These are phyloP conservation scores for Lineolata rhizophorae DNA, from an alignment of 495 filamentous ascomycete species.

Conservation along the genomic window DNA sequence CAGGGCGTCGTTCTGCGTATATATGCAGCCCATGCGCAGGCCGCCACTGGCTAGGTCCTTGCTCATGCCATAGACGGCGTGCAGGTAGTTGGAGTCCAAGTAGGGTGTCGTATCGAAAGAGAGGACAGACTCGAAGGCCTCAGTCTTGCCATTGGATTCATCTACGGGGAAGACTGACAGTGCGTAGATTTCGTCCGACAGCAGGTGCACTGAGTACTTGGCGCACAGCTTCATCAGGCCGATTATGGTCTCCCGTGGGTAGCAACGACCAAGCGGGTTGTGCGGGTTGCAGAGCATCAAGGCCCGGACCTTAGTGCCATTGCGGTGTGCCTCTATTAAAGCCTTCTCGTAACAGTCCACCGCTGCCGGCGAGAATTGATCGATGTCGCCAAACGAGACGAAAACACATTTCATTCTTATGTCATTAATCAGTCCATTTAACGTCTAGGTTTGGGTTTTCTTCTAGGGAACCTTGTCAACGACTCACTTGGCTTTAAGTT, in stretches of 20 bases:
- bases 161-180: not conserved
- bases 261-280: conserved; percentile 37
- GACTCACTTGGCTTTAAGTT: conserved; percentile 3
- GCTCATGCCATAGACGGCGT: conserved; percentile 37
- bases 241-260: conserved; percentile 24
- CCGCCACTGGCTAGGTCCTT: conserved; percentile 39
- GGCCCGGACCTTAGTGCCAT: conserved; percentile 8
- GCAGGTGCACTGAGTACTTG: conserved; percentile 30
- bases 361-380: not conserved
- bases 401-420: not conserved
- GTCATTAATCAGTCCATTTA: too few species aligned
- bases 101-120: conserved; percentile 24
- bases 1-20: conserved; percentile 26
- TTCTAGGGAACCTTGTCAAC: too few species aligned
- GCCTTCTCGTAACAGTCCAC: not conserved
- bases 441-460: too few species aligned
- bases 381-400: not conserved
- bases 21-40: conserved; percentile 29
- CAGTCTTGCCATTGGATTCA: conserved; percentile 8
- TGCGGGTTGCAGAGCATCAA: conserved; percentile 37
- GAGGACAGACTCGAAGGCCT: conserved; percentile 28
- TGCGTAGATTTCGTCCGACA: conserved; percentile 44
- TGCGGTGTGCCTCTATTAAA: not conserved
- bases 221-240: conserved; percentile 29
- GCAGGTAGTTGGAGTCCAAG: conserved; percentile 28